These are phyloP conservation scores for Lolium rigidum DNA, from an alignment of 176 grass and related monocot genomes.

Conservation along the genomic window DNA sequence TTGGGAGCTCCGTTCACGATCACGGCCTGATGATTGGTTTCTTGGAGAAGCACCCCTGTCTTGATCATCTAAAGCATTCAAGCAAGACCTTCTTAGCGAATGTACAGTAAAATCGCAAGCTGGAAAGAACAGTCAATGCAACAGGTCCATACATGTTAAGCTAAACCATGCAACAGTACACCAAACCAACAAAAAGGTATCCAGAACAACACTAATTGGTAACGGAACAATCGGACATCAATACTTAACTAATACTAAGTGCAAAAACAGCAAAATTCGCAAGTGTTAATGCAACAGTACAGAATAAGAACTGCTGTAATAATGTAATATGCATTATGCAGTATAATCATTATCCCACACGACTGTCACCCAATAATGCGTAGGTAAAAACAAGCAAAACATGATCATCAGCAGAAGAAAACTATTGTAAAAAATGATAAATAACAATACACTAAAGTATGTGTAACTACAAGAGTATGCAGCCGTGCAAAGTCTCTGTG, in stretches of 20 bases:
- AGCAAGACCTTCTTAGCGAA: constrained; percentile 44
- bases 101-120: constrained; percentile 8
- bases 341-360: neutral
- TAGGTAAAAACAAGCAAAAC: constrained; percentile 18
- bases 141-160: neutral
- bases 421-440: neutral
- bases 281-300: neutral
- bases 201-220: constrained; percentile 6
- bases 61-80: constrained; percentile 51
- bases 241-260: constrained; percentile 17
- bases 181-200: neutral
- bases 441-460: neutral
- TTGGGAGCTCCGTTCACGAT: constrained; percentile 55
- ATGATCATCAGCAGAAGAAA: neutral
- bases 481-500: neutral
- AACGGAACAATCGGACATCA: neutral
- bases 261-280: constrained; percentile 28
- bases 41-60: constrained; percentile 47
- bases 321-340: neutral
- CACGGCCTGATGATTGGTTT: constrained; percentile 41
- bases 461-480: neutral
- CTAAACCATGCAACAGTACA: constrained; percentile 18
- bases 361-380: neutral
- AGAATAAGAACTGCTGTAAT: constrained; percentile 1
- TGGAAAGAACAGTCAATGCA: neutral